Evolutionary conservation across 1,139 yeast species (phyloP).

Genomic region (Zygotorulaspora mrakii): DNA sequence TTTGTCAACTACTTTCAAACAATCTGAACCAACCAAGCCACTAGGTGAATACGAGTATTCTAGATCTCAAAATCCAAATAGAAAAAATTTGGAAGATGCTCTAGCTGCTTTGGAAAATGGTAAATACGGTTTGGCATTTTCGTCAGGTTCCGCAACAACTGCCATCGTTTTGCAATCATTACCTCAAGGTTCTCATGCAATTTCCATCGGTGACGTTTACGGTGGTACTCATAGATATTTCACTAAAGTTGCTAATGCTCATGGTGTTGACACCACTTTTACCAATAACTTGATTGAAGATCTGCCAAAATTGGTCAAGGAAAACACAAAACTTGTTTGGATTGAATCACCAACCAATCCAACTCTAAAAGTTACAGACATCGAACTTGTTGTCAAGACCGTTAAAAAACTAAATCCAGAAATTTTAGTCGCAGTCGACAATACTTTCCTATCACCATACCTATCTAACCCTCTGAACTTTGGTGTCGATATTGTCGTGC

Average conservation of each 20-base stretch:
- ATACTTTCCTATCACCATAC: slow-evolving; percentile 93
- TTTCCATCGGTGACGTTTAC: slow-evolving; percentile 84
- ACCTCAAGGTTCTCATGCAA: slow-evolving; percentile 68
- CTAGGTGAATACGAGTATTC: slow-evolving; percentile 81
- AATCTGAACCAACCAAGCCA: slow-evolving; percentile 71
- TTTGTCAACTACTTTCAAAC: slow-evolving; percentile 82
- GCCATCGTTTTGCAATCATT: slow-evolving; percentile 73
- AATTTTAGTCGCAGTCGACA: slow-evolving; percentile 75
- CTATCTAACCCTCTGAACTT: slow-evolving; percentile 75
- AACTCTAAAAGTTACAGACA: slow-evolving; percentile 72
- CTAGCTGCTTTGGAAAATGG: slow-evolving; percentile 79
- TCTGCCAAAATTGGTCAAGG: slow-evolving; percentile 51
- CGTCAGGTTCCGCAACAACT: slow-evolving; percentile 86
- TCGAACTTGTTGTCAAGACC: slow-evolving; percentile 53
- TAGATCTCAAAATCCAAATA: slow-evolving; percentile 84
- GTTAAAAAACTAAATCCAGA: slow-evolving; percentile 47
- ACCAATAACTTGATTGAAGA: slow-evolving; percentile 63
- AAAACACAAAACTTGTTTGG: slow-evolving; percentile 77
- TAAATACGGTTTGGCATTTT: slow-evolving; percentile 71
- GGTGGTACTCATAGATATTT: slow-evolving; percentile 93
- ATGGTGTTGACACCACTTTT: slow-evolving; percentile 69
- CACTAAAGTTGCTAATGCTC: slow-evolving; percentile 79
- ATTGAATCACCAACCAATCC: slow-evolving; percentile 89
- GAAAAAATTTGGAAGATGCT: slow-evolving; percentile 76
- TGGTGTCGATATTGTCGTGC: slow-evolving; percentile 86